Conservation (phyloP, 2,329 filamentous ascomycete genomes). For the Grosmannia penicillata region DNA sequence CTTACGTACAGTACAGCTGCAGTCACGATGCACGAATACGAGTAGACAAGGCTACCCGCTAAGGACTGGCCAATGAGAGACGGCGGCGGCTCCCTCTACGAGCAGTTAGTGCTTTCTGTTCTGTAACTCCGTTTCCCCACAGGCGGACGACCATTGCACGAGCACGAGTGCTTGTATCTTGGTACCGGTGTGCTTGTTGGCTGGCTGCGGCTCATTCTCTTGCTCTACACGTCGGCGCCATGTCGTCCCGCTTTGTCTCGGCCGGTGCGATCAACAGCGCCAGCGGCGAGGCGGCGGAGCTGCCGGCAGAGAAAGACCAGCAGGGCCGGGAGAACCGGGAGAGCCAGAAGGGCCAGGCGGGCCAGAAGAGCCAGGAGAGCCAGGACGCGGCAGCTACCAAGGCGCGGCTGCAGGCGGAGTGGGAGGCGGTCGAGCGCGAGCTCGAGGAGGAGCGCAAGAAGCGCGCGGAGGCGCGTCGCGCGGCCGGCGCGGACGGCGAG, state of each 20-base stretch:
- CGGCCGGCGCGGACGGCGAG: slow-evolving; percentile 27
- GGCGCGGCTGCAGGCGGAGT: slow-evolving; percentile 26
- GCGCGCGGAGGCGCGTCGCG: slow-evolving; percentile 31
- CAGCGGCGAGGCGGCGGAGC: slow-evolving; percentile 14
- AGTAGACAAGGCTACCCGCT: too few relatives aligned
- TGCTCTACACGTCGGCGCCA: slow-evolving; percentile 12
- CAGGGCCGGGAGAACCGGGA: too few relatives aligned
- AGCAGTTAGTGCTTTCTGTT: too few relatives aligned
- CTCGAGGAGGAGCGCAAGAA: slow-evolving; percentile 44
- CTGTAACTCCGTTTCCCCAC: too few relatives aligned
- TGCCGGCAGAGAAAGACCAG: neutral
- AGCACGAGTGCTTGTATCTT: too few relatives aligned
- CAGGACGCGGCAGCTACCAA: too few relatives aligned
- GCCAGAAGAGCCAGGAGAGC: neutral
- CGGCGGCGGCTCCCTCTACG: too few relatives aligned
- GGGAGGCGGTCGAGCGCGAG: slow-evolving; percentile 49
- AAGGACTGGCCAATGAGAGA: too few relatives aligned
- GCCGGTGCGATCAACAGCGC: slow-evolving; percentile 33
- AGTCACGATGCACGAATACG: too few relatives aligned
- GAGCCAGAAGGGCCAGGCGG: neutral
- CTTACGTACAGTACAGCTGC: too few relatives aligned
- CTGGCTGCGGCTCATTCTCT: neutral
- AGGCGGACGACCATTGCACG: too few relatives aligned
- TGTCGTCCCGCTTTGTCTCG: slow-evolving; percentile 42
- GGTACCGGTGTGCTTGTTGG: too few relatives aligned